These are phyloP conservation scores for Abortiporus biennis DNA, from an alignment of 1,284 basidiomycete species.

Conservation along the genomic window DNA sequence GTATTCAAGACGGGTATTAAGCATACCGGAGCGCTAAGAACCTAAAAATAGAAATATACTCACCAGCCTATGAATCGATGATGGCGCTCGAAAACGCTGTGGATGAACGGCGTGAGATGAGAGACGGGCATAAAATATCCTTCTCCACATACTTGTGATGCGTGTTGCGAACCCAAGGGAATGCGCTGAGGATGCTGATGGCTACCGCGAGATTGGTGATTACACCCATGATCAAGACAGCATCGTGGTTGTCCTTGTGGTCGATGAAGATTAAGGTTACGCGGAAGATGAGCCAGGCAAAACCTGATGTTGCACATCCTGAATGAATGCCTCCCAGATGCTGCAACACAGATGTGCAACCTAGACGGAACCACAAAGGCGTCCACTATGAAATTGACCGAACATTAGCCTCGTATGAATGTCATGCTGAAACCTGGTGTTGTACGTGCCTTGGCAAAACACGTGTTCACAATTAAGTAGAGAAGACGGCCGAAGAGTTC, in stretches of 20 bases:
- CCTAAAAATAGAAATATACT: constrained; percentile 20
- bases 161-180: constrained; percentile 62
- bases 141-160: constrained; percentile 53
- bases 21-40: constrained; percentile 13
- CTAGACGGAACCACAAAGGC: constrained; percentile 53
- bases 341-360: constrained; percentile 56
- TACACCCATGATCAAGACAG: constrained; percentile 52
- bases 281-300: constrained; percentile 58
- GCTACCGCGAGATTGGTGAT: constrained; percentile 51
- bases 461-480: constrained; percentile 50
- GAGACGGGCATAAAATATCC: constrained; percentile 5
- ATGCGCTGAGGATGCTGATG: constrained; percentile 54
- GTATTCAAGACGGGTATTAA: constrained; percentile 15
- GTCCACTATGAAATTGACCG: constrained; percentile 42
- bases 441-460: constrained; percentile 51
- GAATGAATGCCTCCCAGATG: constrained; percentile 69
- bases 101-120: constrained; percentile 14
- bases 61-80: constrained; percentile 69
- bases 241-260: constrained; percentile 44
- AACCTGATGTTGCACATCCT: constrained; percentile 60
- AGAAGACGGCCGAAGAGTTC: constrained; percentile 56
- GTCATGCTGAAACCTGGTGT: neutral
- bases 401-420: constrained; percentile 1
- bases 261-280: constrained; percentile 47
- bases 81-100: constrained; percentile 60